A percentile compares a stretch with the other conserved stretches of the same genome.
These are phyloP conservation scores for Fusarium bulbicola DNA, from an alignment of 2,329 filamentous ascomycete species.

Conservation along the genomic window DNA sequence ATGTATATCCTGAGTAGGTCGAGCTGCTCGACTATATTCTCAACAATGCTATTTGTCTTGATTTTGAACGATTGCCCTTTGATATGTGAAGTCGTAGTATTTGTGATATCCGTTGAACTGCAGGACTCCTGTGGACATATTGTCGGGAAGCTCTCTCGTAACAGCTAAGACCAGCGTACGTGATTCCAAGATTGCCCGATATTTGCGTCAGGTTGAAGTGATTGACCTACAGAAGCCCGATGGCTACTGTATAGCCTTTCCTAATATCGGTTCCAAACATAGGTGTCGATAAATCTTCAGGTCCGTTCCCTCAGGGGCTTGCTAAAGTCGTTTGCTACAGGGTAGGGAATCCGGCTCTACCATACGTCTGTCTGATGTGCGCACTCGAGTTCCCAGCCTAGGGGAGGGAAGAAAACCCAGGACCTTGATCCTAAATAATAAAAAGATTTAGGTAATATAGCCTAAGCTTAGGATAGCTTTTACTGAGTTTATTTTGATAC, in stretches of 20 bases:
- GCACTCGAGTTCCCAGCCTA: neutral
- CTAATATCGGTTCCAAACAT: neutral
- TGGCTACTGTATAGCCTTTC: neutral
- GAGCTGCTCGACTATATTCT: constrained; percentile 34
- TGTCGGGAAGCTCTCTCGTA: neutral
- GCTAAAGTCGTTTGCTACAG: neutral
- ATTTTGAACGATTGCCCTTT: neutral
- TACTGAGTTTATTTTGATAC: no score
- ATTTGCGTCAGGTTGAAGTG: no score
- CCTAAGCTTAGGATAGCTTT: no score
- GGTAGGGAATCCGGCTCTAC: neutral
- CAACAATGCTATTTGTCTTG: constrained; percentile 38
- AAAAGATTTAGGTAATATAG: no score
- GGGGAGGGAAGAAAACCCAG: no score
- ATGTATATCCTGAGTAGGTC: constrained; percentile 40
- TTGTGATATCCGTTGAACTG: neutral
- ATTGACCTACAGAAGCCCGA: neutral
- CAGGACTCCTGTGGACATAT: rapidly evolving
- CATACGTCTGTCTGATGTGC: neutral
- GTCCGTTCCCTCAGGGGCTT: neutral
- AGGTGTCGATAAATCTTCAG: neutral
- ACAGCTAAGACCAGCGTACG: neutral
- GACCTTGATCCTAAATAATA: no score
- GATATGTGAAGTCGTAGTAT: neutral
- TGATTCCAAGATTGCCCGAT: neutral